phyloP scores from a whole-genome alignment of 2,329 filamentous ascomycete genomes.

The Verticillium tricorpus region DNA sequence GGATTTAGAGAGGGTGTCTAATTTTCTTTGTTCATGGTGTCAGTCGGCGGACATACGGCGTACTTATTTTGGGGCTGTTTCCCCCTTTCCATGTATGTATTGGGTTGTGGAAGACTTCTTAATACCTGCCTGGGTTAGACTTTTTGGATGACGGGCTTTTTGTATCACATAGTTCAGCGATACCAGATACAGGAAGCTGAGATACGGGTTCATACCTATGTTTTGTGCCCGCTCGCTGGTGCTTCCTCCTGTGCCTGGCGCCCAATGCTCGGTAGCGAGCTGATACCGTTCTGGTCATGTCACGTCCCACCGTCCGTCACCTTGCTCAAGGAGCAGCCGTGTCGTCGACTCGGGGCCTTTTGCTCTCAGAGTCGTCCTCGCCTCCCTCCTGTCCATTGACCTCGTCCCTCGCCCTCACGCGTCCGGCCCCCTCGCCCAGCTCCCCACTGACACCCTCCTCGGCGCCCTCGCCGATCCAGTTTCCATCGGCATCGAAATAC shows the following conservation, averaged over 20 bases:
- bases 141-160: not conserved
- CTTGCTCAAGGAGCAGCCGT: not conserved
- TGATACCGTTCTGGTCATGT: no score
- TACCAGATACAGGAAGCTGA: not conserved
- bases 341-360: constrained; percentile 40
- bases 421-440: constrained; percentile 61
- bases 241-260: not conserved
- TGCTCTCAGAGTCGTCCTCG: constrained; percentile 37
- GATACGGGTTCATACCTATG: not conserved
- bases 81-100: not conserved
- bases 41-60: not conserved
- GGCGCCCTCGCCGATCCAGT: constrained; percentile 56
- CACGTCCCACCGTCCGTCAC: no score
- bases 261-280: not conserved
- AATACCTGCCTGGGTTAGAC: not conserved
- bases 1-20: constrained; percentile 18
- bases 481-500: constrained; percentile 76
- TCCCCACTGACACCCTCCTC: constrained; percentile 39
- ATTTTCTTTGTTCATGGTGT: not conserved
- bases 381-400: constrained; percentile 36
- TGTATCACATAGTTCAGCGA: not conserved
- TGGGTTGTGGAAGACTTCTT: not conserved
- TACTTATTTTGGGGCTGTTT: not conserved
- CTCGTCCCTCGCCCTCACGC: constrained; percentile 50
- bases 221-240: not conserved